Percentiles rank a stretch among this genome's conserved stretches.
Conservation (phyloP, 192 early-diverging fungal species). For the Globomyces pollinis-pini region DNA sequence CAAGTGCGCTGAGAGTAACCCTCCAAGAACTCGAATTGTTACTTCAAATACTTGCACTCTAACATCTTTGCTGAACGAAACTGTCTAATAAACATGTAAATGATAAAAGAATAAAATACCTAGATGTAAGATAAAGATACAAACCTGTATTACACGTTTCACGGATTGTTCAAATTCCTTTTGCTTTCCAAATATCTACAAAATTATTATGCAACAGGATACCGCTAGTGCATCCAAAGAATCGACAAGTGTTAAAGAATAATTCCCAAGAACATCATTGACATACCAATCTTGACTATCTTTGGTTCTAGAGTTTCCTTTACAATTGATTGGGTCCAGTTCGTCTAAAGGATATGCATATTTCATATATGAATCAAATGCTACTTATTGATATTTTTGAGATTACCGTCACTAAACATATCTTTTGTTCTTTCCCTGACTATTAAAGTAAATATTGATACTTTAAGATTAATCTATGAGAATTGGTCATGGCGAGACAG, state of each 20-base stretch:
- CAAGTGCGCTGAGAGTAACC: conserved; percentile 80
- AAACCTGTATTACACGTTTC: conserved; percentile 49
- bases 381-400: neutral
- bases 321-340: conserved; percentile 79
- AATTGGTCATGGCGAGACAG: neutral
- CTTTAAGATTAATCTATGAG: neutral
- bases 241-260: conserved; percentile 87
- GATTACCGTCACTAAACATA: conserved; percentile 36
- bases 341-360: conserved; percentile 88
- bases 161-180: conserved; percentile 60
- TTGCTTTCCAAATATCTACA: conserved; percentile 54
- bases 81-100: too few species aligned
- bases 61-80: conserved; percentile 73
- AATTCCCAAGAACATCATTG: conserved; percentile 96
- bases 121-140: too few species aligned
- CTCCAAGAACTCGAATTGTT: conserved; percentile 85
- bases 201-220: neutral
- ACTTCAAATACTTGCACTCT: conserved; percentile 94
- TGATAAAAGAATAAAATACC: too few species aligned
- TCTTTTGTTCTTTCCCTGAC: conserved; percentile 23
- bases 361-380: conserved; percentile 67
- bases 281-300: conserved; percentile 58
- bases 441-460: neutral
- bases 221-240: conserved; percentile 74
- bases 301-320: conserved; percentile 61